Evolutionary conservation across 345 rosid genomes (phyloP), one percentile per base, ranked within the genome.

Genomic region (Lumnitzera littorea): DNA sequence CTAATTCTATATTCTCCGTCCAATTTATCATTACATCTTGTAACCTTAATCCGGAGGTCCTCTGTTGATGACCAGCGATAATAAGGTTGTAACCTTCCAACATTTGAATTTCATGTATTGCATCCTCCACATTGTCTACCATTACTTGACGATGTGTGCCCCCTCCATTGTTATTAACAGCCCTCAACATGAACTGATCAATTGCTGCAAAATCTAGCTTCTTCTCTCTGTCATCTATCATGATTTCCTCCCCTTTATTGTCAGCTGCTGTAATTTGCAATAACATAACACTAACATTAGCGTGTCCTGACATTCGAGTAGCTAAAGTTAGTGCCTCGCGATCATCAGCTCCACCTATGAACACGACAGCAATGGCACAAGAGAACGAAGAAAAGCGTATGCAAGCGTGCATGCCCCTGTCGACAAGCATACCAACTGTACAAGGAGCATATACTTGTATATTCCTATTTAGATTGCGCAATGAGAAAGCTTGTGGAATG

Each of bases 271-370:
- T 15, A 48, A 70, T 70, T 29, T 55, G 63, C 7, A 71, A 2
- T 46, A 66, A 0, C 0, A 72, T 71, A 24, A 74, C 57, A 24
- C 55, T 52, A 20, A 69, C 56, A 13, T 46, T 23, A 13, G 64
- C 70, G 36, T 67, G 64, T 1, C 51, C 49, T 1, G 20, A 57
- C 70, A 71, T 76, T 13, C 80, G 65, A 3, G 31, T 13, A 5
- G 56, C 75, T 1, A 76, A 48, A 11, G 81, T 13, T 53, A 71
- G 29, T 13, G 77, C 79, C 56, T 76, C 81, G 0, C 75, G 66
- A 50, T 76, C 81, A 27, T 71, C 71, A 8, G 47, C 27, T 2
- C 84, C 77, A 0, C 79, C 71, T 1, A 69, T 5, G 62, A 80
- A 76, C 12, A 78, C 3, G 10, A 69, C 62, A 1, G 53, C 70